Evolutionary conservation across 345 rosid species (phyloP).

Genomic region (Aurinia saxatilis): DNA sequence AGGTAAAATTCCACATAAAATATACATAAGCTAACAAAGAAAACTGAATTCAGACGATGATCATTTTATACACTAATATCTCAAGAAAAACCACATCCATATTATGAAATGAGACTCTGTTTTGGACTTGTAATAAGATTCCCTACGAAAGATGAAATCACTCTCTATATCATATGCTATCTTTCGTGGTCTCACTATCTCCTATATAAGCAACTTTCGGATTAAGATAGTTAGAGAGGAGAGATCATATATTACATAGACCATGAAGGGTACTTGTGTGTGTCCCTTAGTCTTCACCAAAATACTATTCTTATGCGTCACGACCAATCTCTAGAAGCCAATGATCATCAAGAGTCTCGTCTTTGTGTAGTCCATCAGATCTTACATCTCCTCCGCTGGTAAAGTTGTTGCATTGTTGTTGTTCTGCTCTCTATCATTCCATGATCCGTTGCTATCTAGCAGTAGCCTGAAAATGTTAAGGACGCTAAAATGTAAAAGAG

Average conservation of each 20-base stretch:
- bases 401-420: conserved; percentile 20
- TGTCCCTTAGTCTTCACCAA: conserved; percentile 39
- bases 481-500: neutral
- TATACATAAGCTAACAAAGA: too few relatives aligned
- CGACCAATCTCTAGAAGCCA: conserved; percentile 70
- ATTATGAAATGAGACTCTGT: too few relatives aligned
- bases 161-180: neutral
- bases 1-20: too few relatives aligned
- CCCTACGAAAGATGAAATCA: neutral
- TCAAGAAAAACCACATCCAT: too few relatives aligned
- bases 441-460: neutral
- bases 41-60: too few relatives aligned
- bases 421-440: neutral
- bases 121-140: neutral
- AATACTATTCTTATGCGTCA: conserved; percentile 93
- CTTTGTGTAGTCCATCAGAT: conserved; percentile 77
- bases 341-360: conserved; percentile 89
- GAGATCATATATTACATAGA: conserved; percentile 6
- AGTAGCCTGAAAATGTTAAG: conserved; percentile 6
- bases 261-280: too few relatives aligned
- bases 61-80: too few relatives aligned
- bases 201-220: neutral
- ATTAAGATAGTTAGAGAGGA: neutral
- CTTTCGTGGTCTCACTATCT: neutral
- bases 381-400: conserved; percentile 63